These are phyloP conservation scores for Nemania diffusa DNA, from an alignment of 2,329 filamentous ascomycete genomes.

Conservation along the genomic window DNA sequence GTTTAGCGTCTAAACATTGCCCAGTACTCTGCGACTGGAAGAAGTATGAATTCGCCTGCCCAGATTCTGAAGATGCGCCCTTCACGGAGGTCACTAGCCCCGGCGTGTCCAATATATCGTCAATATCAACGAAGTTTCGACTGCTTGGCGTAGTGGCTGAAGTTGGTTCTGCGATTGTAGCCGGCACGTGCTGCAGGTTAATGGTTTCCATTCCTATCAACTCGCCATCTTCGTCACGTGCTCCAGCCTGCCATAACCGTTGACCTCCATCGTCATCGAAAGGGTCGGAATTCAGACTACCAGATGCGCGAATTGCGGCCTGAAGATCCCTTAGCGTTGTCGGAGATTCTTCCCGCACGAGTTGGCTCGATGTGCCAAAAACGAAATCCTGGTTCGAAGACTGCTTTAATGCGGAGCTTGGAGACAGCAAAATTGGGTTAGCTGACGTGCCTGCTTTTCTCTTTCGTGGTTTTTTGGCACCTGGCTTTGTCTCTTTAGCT, in stretches of 20 bases:
- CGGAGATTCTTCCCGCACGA: constrained; percentile 78
- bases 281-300: constrained; percentile 53
- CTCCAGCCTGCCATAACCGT: constrained; percentile 76
- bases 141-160: constrained; percentile 5
- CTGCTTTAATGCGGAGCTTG: constrained; percentile 72
- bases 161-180: background rate
- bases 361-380: constrained; percentile 87
- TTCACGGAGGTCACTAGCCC: constrained; percentile 18
- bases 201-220: constrained; percentile 71
- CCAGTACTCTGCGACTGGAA: constrained; percentile 33
- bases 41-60: constrained; percentile 33
- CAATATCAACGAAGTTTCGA: constrained; percentile 46
- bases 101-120: constrained; percentile 45
- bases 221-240: constrained; percentile 72
- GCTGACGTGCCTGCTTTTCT: constrained; percentile 53
- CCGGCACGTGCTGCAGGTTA: constrained; percentile 56
- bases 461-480: constrained; percentile 48
- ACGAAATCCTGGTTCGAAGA: constrained; percentile 78
- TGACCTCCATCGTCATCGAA: constrained; percentile 50
- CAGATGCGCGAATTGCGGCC: constrained; percentile 69
- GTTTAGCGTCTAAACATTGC: background rate
- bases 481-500: constrained; percentile 52
- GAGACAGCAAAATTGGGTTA: constrained; percentile 71
- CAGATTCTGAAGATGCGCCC: background rate
- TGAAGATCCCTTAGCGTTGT: constrained; percentile 71